These are phyloP conservation scores for Eremochloa ophiuroides DNA, from an alignment of 176 grass and related monocot genomes.

Conservation along the genomic window DNA sequence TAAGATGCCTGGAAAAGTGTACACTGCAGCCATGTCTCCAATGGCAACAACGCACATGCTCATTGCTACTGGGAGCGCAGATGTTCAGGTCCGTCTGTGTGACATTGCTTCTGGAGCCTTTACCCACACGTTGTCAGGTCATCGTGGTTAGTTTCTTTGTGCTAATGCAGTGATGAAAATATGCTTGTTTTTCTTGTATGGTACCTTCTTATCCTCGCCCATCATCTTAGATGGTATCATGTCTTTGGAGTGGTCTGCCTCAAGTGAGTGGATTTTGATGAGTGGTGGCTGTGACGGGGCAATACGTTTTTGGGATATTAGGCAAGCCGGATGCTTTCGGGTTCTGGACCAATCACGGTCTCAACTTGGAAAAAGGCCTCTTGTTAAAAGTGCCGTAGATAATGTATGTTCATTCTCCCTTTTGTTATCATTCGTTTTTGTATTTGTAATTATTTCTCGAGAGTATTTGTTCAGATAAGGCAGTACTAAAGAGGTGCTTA, in stretches of 20 bases:
- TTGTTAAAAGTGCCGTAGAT: conserved; percentile 31
- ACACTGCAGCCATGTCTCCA: conserved; percentile 64
- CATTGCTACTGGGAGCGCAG: conserved; percentile 75
- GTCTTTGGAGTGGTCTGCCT: conserved; percentile 89
- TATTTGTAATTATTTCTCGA: neutral
- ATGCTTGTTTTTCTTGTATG: conserved; percentile 8
- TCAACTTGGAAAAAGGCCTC: conserved; percentile 74
- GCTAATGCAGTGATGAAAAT: conserved; percentile 11
- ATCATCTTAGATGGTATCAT: conserved; percentile 80
- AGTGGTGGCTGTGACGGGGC: conserved; percentile 81
- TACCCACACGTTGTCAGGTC: conserved; percentile 93
- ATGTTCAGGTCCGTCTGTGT: conserved; percentile 91
- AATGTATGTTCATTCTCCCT: conserved; percentile 34
- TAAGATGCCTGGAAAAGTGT: conserved; percentile 96
- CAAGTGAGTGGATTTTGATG: conserved; percentile 85
- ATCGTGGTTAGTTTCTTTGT: conserved; percentile 64
- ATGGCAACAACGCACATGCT: conserved; percentile 79
- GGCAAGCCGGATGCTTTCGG: conserved; percentile 78
- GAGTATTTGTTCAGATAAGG: neutral
- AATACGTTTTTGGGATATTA: conserved; percentile 97
- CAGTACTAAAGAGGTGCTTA: neutral
- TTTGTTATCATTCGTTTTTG: neutral
- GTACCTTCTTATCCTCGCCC: conserved; percentile 34
- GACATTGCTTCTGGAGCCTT: conserved; percentile 92
- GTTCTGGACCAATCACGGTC: conserved; percentile 81